Percentiles rank a stretch among this genome's conserved stretches.
These are phyloP conservation scores for Suillus spraguei DNA, from an alignment of 768 basidiomycete genomes.

Conservation along the genomic window DNA sequence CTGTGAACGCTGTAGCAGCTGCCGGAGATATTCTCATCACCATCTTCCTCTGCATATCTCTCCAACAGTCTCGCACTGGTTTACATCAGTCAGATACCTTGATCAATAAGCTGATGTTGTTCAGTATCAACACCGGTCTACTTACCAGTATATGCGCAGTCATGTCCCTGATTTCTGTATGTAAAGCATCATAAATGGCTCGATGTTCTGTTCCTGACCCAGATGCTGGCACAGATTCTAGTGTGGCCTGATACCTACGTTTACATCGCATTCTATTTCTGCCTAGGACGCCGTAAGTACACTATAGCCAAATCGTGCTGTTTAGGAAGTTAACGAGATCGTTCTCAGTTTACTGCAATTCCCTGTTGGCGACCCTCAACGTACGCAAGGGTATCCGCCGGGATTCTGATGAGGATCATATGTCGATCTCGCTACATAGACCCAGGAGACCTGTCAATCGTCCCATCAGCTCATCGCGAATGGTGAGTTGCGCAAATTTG, in stretches of 20 bases:
- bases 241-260: conserved; percentile 48
- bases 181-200: conserved; percentile 6
- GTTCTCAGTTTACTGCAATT: conserved; percentile 52
- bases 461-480: conserved; percentile 10
- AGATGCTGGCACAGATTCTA: conserved; percentile 39
- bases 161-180: conserved; percentile 51
- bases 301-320: background rate
- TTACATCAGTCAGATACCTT: conserved; percentile 51
- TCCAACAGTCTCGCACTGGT: conserved; percentile 48
- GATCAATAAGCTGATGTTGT: conserved; percentile 51
- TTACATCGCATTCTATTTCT: conserved; percentile 58
- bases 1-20: conserved; percentile 53
- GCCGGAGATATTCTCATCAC: conserved; percentile 49
- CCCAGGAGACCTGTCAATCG: conserved; percentile 8
- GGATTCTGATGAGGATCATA: background rate
- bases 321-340: conserved; percentile 8
- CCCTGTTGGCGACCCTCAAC: conserved; percentile 54
- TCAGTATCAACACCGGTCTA: conserved; percentile 40
- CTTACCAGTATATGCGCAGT: conserved; percentile 47
- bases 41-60: conserved; percentile 39
- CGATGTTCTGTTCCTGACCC: background rate
- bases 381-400: conserved; percentile 48
- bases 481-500: conserved; percentile 12
- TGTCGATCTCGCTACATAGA: conserved; percentile 9
- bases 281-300: conserved; percentile 53